Percentiles rank a stretch among this genome's conserved stretches.
Conservation (phyloP, 805 yeast genomes). For the Metschnikowia peoriensis region DNA sequence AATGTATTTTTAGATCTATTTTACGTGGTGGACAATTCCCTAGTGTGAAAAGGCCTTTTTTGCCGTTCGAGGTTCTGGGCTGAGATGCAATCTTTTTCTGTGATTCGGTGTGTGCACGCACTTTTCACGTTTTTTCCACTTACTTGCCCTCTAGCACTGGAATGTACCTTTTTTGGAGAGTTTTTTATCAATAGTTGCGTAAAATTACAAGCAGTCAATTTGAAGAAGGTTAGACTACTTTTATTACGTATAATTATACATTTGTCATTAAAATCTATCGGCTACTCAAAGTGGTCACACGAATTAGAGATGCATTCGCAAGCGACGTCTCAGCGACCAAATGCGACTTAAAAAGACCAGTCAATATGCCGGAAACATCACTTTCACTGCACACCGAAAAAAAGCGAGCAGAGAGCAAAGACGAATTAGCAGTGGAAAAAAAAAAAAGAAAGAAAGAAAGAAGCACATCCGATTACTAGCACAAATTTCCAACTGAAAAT, state of each 20-base stretch:
- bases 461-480: not conserved
- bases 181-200: not conserved
- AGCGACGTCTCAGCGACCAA: not conserved
- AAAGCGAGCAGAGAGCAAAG: slow-evolving; percentile 1
- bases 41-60: not conserved
- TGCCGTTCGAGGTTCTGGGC: not conserved
- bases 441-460: not conserved
- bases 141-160: not conserved
- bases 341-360: not conserved
- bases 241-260: no score
- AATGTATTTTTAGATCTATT: not conserved
- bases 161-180: not conserved
- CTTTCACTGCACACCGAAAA: not conserved
- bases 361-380: not conserved
- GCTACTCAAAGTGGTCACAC: not conserved
- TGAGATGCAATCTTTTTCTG: slow-evolving; percentile 11
- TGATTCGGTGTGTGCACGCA: slow-evolving; percentile 9
- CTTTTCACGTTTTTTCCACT: not conserved
- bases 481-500: slow-evolving; percentile 4
- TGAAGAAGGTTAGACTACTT: no score
- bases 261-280: no score
- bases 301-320: slow-evolving; percentile 1
- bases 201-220: no score
- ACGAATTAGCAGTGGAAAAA: not conserved
- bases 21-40: not conserved